Evolutionary conservation across 1,284 basidiomycete species (phyloP), one percentile per base, ranked within the genome.

Genomic region (Cystobasidium pallidum): DNA sequence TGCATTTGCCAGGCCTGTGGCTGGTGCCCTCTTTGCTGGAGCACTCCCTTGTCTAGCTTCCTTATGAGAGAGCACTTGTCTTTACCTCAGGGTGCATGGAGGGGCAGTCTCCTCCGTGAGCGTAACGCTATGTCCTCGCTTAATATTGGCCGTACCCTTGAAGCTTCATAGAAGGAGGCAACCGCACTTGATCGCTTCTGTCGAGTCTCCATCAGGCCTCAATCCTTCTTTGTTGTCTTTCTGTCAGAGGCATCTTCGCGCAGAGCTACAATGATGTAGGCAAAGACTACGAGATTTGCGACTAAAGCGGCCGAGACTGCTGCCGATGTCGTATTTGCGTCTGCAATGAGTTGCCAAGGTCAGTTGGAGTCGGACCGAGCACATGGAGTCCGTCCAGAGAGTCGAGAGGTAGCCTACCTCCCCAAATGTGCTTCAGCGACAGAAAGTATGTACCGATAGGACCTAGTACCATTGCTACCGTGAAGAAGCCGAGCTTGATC

Each of bases 401-500:
- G 4, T 11, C 24, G 39, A 26, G 59, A 13, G 6, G 24, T 2
- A 30, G 24, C 54, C 43, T 57, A 71, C 68, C 68, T 39, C 68
- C 68, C 68, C 68, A 71, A 17, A 71, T 49, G 49, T 71, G 68
- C 68, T 71, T 71, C 28, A 71, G 36, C 3, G 68, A 54, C 39
- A 71, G 41, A 45, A 71, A 71, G 61, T 71, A 71, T 49, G 68
- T 71, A 17, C 59, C 49, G 19, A 71, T 71, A 8, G 68, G 68
- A 17, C 59, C 68, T 13, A 57, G 8, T 15, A 71, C 68, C 68
- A 71, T 71, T 3, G 39, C 32, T 28, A 64, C 24, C 39, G 68
- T 71, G 68, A 71, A 71, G 61, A 71, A 64, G 59, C 34, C 51
- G 21, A 71, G 68, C 52, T 71, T 71, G 47, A 71, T 55, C 24